A percentile compares a stretch with the other conserved stretches of the same genome.
phyloP scores from a whole-genome alignment of 495 filamentous ascomycete genomes.

The Penicillium atrosanguineum region DNA sequence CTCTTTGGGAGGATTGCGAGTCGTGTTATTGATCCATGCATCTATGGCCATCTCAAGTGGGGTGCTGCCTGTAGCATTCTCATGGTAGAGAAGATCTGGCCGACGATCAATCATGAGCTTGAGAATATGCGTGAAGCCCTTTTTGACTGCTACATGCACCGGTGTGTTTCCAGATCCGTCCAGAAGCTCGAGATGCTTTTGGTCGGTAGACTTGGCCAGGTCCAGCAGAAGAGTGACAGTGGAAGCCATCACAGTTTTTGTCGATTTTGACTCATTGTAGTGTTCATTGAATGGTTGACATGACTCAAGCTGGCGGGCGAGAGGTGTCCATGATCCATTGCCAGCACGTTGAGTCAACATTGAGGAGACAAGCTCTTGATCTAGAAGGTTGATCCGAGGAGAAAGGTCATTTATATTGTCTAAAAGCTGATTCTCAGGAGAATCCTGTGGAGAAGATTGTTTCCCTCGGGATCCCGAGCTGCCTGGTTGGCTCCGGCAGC shows the following conservation, averaged over 20 bases:
- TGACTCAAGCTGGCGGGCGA: slow-evolving; percentile 37
- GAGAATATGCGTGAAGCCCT: slow-evolving; percentile 31
- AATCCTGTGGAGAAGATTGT: slow-evolving; percentile 60
- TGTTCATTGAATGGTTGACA: neutral
- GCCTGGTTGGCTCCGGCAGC: slow-evolving; percentile 63
- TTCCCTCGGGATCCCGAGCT: slow-evolving; percentile 45
- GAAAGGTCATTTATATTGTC: slow-evolving; percentile 30
- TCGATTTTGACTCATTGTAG: neutral
- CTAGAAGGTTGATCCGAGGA: slow-evolving; percentile 51
- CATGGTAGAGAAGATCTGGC: slow-evolving; percentile 58
- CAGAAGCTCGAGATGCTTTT: slow-evolving; percentile 56
- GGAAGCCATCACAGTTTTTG: neutral
- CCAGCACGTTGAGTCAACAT: slow-evolving; percentile 48
- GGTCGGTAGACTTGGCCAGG: slow-evolving; percentile 44
- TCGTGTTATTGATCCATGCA: slow-evolving; percentile 39
- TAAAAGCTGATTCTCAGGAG: slow-evolving; percentile 18
- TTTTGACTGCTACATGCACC: slow-evolving; percentile 55
- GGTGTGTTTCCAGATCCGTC: slow-evolving; percentile 67
- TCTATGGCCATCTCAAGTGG: slow-evolving; percentile 63
- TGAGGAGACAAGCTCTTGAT: slow-evolving; percentile 41
- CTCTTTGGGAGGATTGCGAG: slow-evolving; percentile 15
- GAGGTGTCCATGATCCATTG: slow-evolving; percentile 47
- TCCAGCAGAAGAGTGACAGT: slow-evolving; percentile 40
- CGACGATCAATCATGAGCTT: slow-evolving; percentile 52
- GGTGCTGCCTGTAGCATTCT: slow-evolving; percentile 70